Base-by-base conservation (phyloP, 768 basidiomycete genomes). In the Pleurotus salmoneostramineus region DNA sequence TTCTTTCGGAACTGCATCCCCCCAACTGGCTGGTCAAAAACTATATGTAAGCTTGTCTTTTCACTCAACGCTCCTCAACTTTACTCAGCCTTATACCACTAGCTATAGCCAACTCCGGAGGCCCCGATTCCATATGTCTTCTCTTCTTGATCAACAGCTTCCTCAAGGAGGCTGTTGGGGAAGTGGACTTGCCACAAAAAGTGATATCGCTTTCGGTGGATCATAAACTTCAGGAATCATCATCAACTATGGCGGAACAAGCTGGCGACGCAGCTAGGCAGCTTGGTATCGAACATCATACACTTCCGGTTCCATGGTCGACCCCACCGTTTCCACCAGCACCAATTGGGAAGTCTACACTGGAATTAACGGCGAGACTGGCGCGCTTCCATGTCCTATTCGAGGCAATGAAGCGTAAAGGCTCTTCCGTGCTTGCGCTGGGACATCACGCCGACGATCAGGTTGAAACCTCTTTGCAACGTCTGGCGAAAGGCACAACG, bases 361-460 rank as follows among this genome's bases (percentile, higher is more conserved):
- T 88, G 44, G 91, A 93, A 66, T 69, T 71, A 37, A 63, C 69
- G 12, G 87, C 86, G 1, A 83, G 91, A 10, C 63, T 68, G 1
- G 87, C 82, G 33, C 82, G 92, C 17, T 85, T 85, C 61, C 71
- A 72, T 47, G 51, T 77, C 7, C 61, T 90, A 37, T 81, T 83
- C 57, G 57, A 72, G n/a, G 69, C 65, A 0, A 80, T 90, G 81
- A 65, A 66, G 4, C 58, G 61, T 1, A 58, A 68, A 0, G 64
- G 74, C 0, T 68, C 76, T 3, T 61, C 74, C 12, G 66, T 77
- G 11, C 66, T 92, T 56, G 87, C 87, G 0, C 78, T 87, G 50
- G 92, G 82, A 0, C 92, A 94, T 63, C 92, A 94, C 65, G 79
- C 80, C 3, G 90, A 94, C 65, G 92, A 94, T 66, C 90, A 93